Evolutionary conservation across 768 basidiomycete species (phyloP).

Genomic region (Terana coerulea): DNA sequence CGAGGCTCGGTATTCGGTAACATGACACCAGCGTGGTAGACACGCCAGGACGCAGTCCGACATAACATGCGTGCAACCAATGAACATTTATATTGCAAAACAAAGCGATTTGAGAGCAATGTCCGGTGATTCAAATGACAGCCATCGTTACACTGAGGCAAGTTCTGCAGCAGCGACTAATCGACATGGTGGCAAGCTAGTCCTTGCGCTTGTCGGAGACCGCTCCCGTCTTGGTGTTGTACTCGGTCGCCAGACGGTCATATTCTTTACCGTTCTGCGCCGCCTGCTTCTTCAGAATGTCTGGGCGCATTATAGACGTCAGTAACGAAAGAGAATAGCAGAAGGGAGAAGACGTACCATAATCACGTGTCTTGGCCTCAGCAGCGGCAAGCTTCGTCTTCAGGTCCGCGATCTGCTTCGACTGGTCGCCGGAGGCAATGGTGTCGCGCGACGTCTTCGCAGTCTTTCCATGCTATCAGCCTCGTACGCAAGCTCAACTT

Average conservation of each 20-base stretch:
- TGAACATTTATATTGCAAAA: too few species aligned
- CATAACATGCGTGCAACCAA: too few species aligned
- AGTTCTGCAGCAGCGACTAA: too few species aligned
- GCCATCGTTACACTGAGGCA: too few species aligned
- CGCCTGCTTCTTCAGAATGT: constrained; percentile 80
- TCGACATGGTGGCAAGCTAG: too few species aligned
- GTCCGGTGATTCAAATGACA: too few species aligned
- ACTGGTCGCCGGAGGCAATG: constrained; percentile 33
- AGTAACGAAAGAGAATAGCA: not conserved
- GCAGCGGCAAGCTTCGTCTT: constrained; percentile 60
- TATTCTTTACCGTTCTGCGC: constrained; percentile 75
- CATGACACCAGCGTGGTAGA: too few species aligned
- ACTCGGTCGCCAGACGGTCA: constrained; percentile 75
- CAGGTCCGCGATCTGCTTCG: constrained; percentile 60
- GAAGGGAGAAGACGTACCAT: constrained; percentile 14
- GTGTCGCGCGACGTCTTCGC: constrained; percentile 30
- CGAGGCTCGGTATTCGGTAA: too few species aligned
- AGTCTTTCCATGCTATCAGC: constrained; percentile 23
- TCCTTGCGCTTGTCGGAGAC: constrained; percentile 64
- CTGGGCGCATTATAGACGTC: constrained; percentile 31
- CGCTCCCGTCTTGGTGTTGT: constrained; percentile 65
- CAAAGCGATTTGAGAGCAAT: too few species aligned
- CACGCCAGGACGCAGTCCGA: too few species aligned
- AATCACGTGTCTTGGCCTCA: constrained; percentile 58
- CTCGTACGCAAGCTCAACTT: not conserved